These are phyloP conservation scores for Cryptosporidium andersoni DNA, from an alignment of 169 alveolate species.

Conservation along the genomic window DNA sequence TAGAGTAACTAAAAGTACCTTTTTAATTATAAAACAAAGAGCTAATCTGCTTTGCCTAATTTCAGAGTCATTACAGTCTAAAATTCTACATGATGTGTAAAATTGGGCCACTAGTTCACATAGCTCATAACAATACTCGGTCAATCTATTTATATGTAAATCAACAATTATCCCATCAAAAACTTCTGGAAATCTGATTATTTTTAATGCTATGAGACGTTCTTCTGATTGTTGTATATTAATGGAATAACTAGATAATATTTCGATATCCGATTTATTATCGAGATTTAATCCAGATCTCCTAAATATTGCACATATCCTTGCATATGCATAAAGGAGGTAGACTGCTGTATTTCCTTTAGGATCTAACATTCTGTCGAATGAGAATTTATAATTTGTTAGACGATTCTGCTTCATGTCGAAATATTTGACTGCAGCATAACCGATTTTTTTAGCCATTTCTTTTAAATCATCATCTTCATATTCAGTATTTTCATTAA, in stretches of 20 bases:
- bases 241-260: constrained; percentile 74
- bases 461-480: constrained; percentile 76
- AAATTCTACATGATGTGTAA: constrained; percentile 92
- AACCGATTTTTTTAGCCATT: constrained; percentile 93
- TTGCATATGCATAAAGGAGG: constrained; percentile 93
- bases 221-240: constrained; percentile 75
- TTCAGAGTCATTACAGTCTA: constrained; percentile 83
- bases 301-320: constrained; percentile 92
- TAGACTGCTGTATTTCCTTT: constrained; percentile 93
- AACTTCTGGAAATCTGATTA: constrained; percentile 89
- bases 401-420: constrained; percentile 95
- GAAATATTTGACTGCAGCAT: constrained; percentile 97
- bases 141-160: constrained; percentile 84
- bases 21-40: constrained; percentile 88
- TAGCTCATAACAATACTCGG: constrained; percentile 94
- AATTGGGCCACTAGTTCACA: constrained; percentile 91
- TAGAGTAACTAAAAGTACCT: constrained; percentile 82
- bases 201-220: constrained; percentile 79
- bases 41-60: constrained; percentile 88
- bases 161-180: constrained; percentile 84
- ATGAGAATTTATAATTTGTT: constrained; percentile 94
- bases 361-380: constrained; percentile 97
- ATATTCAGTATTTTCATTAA: constrained; percentile 7
- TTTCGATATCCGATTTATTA: constrained; percentile 36
- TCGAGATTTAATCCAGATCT: constrained; percentile 81